Evolutionary conservation across 257 asterid species (phyloP).

Genomic region (Solanum virginianum): DNA sequence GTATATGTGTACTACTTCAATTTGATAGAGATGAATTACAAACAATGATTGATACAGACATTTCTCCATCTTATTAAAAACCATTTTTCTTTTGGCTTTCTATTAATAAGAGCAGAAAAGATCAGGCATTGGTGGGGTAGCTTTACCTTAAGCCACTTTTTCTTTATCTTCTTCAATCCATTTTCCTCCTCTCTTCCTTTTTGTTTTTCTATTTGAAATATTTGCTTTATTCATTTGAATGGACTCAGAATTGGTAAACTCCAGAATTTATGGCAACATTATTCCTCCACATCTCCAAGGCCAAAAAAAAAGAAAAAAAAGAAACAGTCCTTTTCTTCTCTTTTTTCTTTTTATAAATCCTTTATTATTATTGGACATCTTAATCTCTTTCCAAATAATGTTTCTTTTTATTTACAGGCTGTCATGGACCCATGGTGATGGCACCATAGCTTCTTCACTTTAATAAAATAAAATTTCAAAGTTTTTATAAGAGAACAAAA

Average conservation of each 20-base stretch:
- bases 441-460: constrained; percentile 9
- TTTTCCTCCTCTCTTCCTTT: neutral
- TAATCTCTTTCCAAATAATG: neutral
- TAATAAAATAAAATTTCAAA: neutral
- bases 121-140: constrained; percentile 10
- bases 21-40: too few species aligned
- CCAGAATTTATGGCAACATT: neutral
- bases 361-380: neutral
- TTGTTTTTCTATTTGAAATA: neutral
- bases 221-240: constrained; percentile 4
- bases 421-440: constrained; percentile 18
- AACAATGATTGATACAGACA: neutral
- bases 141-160: constrained; percentile 21
- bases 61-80: neutral
- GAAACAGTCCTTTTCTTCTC: neutral
- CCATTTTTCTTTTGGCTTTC: neutral
- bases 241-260: neutral
- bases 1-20: too few species aligned
- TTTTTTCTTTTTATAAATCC: neutral
- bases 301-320: neutral
- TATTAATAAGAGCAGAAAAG: neutral
- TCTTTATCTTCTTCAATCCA: constrained; percentile 18
- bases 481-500: too few species aligned
- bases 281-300: constrained; percentile 5
- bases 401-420: constrained; percentile 11